Base-by-base conservation (phyloP, 345 rosid genomes). In the Syzygium aqueum region DNA sequence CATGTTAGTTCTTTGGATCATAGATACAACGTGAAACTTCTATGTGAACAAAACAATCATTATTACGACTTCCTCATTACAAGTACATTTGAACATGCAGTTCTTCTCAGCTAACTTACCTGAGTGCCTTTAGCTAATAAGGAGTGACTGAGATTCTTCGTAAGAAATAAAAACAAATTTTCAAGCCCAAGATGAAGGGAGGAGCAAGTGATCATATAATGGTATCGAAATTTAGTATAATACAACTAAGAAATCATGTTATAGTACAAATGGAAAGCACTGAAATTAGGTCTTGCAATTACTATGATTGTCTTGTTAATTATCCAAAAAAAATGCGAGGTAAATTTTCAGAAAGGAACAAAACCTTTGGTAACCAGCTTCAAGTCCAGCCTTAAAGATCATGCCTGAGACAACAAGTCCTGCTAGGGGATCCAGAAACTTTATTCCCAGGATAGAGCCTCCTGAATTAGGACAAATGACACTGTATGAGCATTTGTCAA, bases 321-420 rank as follows among this genome's bases (percentile, higher is more conserved):
- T n/a, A n/a, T 61, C 37, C 73, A 1, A 61, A n/a, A 61, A 61
- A 30, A n/a, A 13, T 12, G 33, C 4, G 9, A 61, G 73, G 37
- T 61, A 61, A n/a, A 59, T n/a, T 13, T 61, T 61, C 33, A 61
- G 37, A 61, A 61, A 61, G 37, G 73, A 61, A 61, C 9, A 61
- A 59, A 73, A 97, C 99, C 99, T 97, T 89, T 94, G 98, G 89
- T 95, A 92, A 51, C 98, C 98, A n/a, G 96, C 87, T 91, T 95
- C 91, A 40, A 95, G 84, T 73, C 98, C 98, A 89, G 95, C 97
- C 87, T 96, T 94, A 15, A 96, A 87, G 85, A 97, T 95, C 99
- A 95, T 96, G 87, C 94, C 96, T 6, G 98, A 95, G 87, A 97
- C 98, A 91, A 97, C 67, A 86, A 97, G 95, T 80, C 97, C 99